Conservation (phyloP, 2,329 filamentous ascomycete species). For the Pseudocercospora eumusae region DNA sequence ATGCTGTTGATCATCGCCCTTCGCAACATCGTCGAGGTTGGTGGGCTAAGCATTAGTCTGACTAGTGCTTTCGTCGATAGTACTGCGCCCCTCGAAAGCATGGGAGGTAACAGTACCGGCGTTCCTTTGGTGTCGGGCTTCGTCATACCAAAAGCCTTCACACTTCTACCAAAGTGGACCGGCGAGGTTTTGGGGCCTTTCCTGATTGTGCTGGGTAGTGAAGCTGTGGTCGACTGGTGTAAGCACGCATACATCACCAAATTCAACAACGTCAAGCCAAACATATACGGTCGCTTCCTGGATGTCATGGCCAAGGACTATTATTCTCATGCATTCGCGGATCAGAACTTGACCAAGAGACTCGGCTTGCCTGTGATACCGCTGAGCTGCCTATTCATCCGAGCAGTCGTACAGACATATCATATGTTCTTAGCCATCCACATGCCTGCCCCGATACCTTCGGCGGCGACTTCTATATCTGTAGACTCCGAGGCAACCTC, state of each 20-base stretch:
- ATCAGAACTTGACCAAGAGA: conserved; percentile 84
- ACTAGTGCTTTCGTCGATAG: conserved; percentile 29
- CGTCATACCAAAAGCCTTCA: conserved; percentile 88
- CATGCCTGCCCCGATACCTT: conserved; percentile 71
- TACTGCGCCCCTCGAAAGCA: conserved; percentile 32
- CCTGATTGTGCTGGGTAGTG: conserved; percentile 87
- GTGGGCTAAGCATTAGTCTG: conserved; percentile 66
- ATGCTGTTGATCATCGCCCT: conserved; percentile 96
- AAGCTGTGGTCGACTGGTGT: conserved; percentile 95
- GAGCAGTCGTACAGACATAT: conserved; percentile 92
- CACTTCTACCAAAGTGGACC: conserved; percentile 79
- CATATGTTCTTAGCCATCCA: conserved; percentile 95
- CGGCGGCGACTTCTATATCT: conserved; percentile 65
- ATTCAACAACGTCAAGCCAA: conserved; percentile 95
- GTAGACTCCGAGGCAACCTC: conserved; percentile 53
- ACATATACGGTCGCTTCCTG: conserved; percentile 83
- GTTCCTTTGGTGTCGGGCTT: conserved; percentile 59
- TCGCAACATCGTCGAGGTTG: conserved; percentile 94
- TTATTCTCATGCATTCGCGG: conserved; percentile 91
- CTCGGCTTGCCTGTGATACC: conserved; percentile 90
- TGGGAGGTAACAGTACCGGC: conserved; percentile 51
- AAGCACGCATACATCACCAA: conserved; percentile 98
- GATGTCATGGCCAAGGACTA: conserved; percentile 97
- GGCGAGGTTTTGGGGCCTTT: conserved; percentile 92
- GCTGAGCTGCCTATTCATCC: conserved; percentile 90